Base-by-base conservation (phyloP, 805 yeast species). In the Kregervanrija delftensis region DNA sequence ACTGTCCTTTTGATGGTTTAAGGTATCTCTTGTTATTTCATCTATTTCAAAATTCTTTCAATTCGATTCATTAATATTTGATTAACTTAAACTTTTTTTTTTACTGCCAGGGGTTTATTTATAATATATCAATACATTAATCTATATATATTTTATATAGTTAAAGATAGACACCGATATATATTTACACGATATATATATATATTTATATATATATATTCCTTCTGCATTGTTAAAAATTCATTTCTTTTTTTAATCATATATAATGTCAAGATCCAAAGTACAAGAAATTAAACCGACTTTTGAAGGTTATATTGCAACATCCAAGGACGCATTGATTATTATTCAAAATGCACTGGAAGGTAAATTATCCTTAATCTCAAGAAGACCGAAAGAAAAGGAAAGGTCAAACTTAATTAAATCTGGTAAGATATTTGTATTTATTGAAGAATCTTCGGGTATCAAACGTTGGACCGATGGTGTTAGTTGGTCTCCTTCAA, bases 401-500 rank as follows among this genome's bases (percentile, higher is more conserved):
- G 96, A 89, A 63, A 70, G 96, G 13, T 56, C 72, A 1, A 63
- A 65, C 3, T 67, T 87, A 41, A 87, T 90, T 32, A 67, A 71
- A 44, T 80, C 88, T 9, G 96, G 96, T 0, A 79, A 80, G 52
- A 80, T 88, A 1, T 89, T 90, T 63, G 87, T 91, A 1, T 89
- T 90, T 57, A 76, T 83, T 40, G 96, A 90, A 62, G 87, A 84
- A 52, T 69, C 75, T 11, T 80, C 90, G 0, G 89, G 91, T 3
- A 89, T 90, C 48, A 86, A 85, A 59, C 72, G 98, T 47, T 90
- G 98, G 98, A 90, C 98, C 1, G 98, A 90, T 58, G 96, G 96
- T n/a, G 77, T 86, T 11, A 71, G 90, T 11, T 90, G 98, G 98
- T 80, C 90, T 2, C 96, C 97, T 0, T 83, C 95, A 2, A 71